Evolutionary conservation across 2,329 filamentous ascomycete species (phyloP).

Genomic region (Neonectria coccinea): DNA sequence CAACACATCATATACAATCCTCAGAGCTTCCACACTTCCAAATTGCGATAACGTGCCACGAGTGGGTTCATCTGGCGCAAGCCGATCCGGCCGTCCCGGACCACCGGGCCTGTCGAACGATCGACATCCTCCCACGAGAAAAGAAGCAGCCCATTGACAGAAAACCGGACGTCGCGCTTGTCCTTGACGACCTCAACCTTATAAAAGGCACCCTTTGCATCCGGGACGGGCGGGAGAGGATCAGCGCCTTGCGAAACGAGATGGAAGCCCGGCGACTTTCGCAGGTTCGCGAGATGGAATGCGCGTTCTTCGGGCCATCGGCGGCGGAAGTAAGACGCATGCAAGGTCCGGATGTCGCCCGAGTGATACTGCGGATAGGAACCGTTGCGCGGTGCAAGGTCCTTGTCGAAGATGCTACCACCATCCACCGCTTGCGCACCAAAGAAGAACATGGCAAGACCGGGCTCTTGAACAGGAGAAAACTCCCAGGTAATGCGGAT

Average conservation of each 20-base stretch:
- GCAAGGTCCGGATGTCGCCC: conserved; percentile 38
- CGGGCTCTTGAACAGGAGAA: conserved; percentile 33
- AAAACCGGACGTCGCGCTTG: conserved; percentile 34
- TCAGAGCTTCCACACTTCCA: conserved; percentile 40
- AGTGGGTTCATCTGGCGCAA: conserved; percentile 41
- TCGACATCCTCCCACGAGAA: conserved; percentile 39
- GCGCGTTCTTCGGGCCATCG: conserved; percentile 42
- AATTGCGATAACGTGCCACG: conserved; percentile 37
- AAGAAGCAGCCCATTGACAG: conserved; percentile 31
- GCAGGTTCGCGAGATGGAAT: conserved; percentile 39
- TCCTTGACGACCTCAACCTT: conserved; percentile 41
- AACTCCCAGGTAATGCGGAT: conserved; percentile 44
- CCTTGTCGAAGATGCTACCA: conserved; percentile 40
- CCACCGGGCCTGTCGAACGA: conserved; percentile 35
- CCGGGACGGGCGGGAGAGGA: conserved; percentile 36
- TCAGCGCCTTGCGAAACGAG: conserved; percentile 42
- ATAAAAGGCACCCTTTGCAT: conserved; percentile 38
- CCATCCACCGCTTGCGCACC: conserved; percentile 35
- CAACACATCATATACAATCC: neutral
- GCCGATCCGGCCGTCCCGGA: conserved; percentile 35
- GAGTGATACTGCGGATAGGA: conserved; percentile 43
- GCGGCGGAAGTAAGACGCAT: conserved; percentile 42
- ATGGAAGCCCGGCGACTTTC: conserved; percentile 41
- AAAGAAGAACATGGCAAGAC: conserved; percentile 42
- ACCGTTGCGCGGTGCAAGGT: conserved; percentile 36